These are phyloP conservation scores for Crucibulum laeve DNA, from an alignment of 768 basidiomycete species.

Conservation along the genomic window DNA sequence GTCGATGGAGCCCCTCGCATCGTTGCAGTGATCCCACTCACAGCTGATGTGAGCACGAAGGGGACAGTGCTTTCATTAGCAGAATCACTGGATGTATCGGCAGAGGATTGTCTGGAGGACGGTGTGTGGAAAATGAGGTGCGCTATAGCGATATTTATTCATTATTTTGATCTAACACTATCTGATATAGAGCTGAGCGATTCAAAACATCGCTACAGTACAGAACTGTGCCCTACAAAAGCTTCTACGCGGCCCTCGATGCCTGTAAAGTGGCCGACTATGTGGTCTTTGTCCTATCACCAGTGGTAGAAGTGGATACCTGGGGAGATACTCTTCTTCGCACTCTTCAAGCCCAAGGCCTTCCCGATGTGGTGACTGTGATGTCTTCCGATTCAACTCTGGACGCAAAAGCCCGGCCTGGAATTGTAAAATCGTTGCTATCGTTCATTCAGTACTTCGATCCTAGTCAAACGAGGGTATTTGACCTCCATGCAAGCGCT, in stretches of 20 bases:
- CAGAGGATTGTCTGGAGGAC: slow-evolving; percentile 44
- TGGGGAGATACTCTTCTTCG: slow-evolving; percentile 89
- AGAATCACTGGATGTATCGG: slow-evolving; percentile 49
- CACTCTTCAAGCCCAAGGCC: slow-evolving; percentile 85
- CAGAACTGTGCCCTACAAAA: slow-evolving; percentile 67
- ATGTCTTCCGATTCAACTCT: slow-evolving; percentile 51
- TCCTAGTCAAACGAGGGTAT: slow-evolving; percentile 72
- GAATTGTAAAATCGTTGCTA: slow-evolving; percentile 80
- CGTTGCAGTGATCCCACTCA: slow-evolving; percentile 84
- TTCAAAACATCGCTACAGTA: slow-evolving; percentile 93
- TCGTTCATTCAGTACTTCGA: slow-evolving; percentile 97
- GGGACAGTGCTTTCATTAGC: slow-evolving; percentile 55
- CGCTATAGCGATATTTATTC: slow-evolving; percentile 10
- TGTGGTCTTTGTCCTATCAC: slow-evolving; percentile 79
- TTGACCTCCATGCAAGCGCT: slow-evolving; percentile 59
- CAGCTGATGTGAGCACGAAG: slow-evolving; percentile 54
- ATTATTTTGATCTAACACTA: slow-evolving; percentile 3
- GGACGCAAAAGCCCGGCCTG: slow-evolving; percentile 59
- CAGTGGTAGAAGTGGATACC: slow-evolving; percentile 72
- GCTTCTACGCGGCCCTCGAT: slow-evolving; percentile 76
- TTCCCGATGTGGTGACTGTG: slow-evolving; percentile 78
- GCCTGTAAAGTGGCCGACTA: slow-evolving; percentile 89
- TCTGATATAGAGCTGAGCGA: slow-evolving; percentile 61
- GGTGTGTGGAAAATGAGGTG: slow-evolving; percentile 71
- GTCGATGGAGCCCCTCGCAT: slow-evolving; percentile 79